Conservation (phyloP, 2,329 filamentous ascomycete species). For the Aureobasidium sp. region DNA sequence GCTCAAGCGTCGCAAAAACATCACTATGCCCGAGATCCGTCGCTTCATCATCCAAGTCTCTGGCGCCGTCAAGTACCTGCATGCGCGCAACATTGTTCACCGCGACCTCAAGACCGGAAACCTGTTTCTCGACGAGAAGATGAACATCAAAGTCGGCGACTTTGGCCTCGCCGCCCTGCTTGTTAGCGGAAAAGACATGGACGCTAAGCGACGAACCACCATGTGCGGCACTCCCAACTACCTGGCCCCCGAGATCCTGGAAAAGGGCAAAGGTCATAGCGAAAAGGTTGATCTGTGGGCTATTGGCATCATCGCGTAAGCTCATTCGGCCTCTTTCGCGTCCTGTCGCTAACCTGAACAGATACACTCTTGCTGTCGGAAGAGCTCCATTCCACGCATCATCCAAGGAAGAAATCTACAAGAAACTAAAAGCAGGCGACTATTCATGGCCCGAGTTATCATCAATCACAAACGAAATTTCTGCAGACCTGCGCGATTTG, state of each 20-base stretch:
- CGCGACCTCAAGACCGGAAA: constrained; percentile 97
- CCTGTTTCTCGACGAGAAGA: constrained; percentile 84
- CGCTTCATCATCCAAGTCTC: constrained; percentile 93
- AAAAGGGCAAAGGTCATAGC: constrained; percentile 92
- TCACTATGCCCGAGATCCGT: constrained; percentile 89
- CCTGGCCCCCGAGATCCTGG: constrained; percentile 91
- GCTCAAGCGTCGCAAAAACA: constrained; percentile 82
- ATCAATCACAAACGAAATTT: constrained; percentile 62
- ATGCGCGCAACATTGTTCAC: constrained; percentile 91
- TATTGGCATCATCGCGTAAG: constrained; percentile 80
- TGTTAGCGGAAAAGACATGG: constrained; percentile 84
- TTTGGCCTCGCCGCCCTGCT: constrained; percentile 91
- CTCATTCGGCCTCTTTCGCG: constrained; percentile 39
- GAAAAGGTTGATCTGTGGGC: constrained; percentile 99
- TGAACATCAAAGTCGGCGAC: constrained; percentile 98
- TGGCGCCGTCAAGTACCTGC: constrained; percentile 96
- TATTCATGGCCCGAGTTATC: constrained; percentile 71
- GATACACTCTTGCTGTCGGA: constrained; percentile 89
- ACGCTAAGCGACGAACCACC: constrained; percentile 74
- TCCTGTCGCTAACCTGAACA: constrained; percentile 28
- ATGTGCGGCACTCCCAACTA: constrained; percentile 98
- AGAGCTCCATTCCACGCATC: constrained; percentile 94
- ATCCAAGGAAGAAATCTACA: constrained; percentile 79
- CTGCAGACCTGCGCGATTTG: constrained; percentile 67
- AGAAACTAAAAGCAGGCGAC: constrained; percentile 59